These are phyloP conservation scores for Candida loeiensis DNA, from an alignment of 805 yeast genomes.

Conservation along the genomic window DNA sequence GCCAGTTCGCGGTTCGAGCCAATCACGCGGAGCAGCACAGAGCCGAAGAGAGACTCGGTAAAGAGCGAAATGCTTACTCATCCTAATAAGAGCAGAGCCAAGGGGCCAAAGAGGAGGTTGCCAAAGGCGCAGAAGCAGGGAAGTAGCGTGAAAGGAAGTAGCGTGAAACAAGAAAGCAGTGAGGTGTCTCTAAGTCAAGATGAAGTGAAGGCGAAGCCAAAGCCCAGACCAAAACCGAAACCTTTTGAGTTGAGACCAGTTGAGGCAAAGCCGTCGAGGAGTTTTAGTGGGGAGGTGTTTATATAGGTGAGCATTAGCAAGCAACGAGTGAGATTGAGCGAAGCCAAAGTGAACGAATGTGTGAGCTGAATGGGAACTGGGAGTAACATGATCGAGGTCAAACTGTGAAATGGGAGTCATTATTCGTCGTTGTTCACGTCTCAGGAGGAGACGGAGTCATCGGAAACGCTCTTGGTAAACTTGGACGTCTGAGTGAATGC, in stretches of 20 bases:
- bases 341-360: too few species aligned
- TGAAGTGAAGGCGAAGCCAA: constrained; percentile 2
- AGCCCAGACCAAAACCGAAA: constrained; percentile 12
- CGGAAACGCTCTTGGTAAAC: too few species aligned
- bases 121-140: constrained; percentile 27
- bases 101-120: constrained; percentile 50
- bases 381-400: too few species aligned
- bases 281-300: constrained; percentile 31
- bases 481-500: too few species aligned
- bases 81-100: constrained; percentile 44
- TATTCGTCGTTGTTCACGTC: too few species aligned
- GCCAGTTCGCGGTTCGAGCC: neutral
- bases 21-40: constrained; percentile 6
- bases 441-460: too few species aligned
- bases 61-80: constrained; percentile 35
- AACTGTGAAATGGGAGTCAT: too few species aligned
- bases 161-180: neutral
- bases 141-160: neutral
- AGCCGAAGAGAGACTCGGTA: neutral
- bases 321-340: too few species aligned
- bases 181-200: too few species aligned
- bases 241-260: constrained; percentile 13
- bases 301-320: constrained; percentile 18
- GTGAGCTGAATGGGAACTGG: too few species aligned
- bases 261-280: constrained; percentile 23